Conservation (phyloP, 108 stramenopile species). For the Nitzschia palea region DNA sequence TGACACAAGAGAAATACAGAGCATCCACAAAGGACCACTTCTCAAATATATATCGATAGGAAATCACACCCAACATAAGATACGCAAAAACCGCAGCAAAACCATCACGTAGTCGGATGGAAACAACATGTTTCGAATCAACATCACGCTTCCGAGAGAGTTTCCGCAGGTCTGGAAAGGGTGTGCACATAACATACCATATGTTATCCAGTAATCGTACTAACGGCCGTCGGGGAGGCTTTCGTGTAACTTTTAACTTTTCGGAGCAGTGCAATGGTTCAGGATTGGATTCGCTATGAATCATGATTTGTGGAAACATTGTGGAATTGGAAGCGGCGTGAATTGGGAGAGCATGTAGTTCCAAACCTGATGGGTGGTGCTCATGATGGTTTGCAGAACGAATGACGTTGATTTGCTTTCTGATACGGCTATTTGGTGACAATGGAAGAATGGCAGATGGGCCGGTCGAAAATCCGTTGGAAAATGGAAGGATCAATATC, state of each 20-base stretch:
- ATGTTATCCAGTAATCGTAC: constrained; percentile 13
- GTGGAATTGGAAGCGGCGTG: too few relatives aligned
- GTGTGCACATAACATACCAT: constrained; percentile 24
- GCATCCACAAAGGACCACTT: constrained; percentile 59
- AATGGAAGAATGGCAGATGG: too few relatives aligned
- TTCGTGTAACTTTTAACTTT: background rate
- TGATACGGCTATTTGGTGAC: too few relatives aligned
- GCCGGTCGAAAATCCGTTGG: too few relatives aligned
- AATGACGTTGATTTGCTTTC: too few relatives aligned
- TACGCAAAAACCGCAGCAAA: constrained; percentile 40
- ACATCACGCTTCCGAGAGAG: background rate
- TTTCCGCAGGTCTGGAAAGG: constrained; percentile 27
- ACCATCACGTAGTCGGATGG: constrained; percentile 40
- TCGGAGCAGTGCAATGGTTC: too few relatives aligned
- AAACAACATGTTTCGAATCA: background rate
- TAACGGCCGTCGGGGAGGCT: background rate
- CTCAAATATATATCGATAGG: constrained; percentile 50
- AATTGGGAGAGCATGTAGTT: too few relatives aligned
- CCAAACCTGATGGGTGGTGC: too few relatives aligned
- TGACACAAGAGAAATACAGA: constrained; percentile 58
- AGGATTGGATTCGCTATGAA: too few relatives aligned
- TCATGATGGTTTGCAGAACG: too few relatives aligned
- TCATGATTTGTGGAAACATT: too few relatives aligned
- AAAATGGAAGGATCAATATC: too few relatives aligned
- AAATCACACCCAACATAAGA: constrained; percentile 47